Base-by-base conservation (phyloP, 192 early-diverging fungal genomes). In the Spinellus fusiger region DNA sequence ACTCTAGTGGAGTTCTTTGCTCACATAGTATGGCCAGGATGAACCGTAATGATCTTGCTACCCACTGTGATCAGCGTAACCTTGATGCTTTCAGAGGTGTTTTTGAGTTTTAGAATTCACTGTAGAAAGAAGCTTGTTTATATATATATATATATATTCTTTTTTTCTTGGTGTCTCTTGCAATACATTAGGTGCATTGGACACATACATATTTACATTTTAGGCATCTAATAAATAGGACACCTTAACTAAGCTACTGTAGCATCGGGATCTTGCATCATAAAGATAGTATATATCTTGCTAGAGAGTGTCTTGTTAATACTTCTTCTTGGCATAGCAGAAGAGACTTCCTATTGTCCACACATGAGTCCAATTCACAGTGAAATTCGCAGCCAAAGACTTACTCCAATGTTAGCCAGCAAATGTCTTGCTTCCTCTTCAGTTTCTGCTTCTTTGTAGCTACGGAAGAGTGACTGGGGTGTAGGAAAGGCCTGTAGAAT, bases 41-140 rank as follows among this genome's bases (percentile, higher is more conserved):
- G 64, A 82, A 89, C 26, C 79, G 89, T 49, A 78, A 83, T 20
- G 93, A 98, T 68, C 79, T 98, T 31, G 89, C 87, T 25, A 75
- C 82, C 8, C 88, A 91, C 1, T 92, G 87, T 62, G 90, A 94
- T 51, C 66, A 65, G 5, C 81, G 83, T 62, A 85, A 97, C 63
- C 63, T 98, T 59, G 77, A 83, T 37, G 84, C 85, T 1, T 97
- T 98, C 77, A 80, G 86, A 32, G 64, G 73, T 35, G 85, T 91
- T 55, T 97, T 95, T 74, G 93, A 91, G 49, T 95, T 97, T 73
- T 90, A 80, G 64, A 0, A 50, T 2, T 3, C 13, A 3, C 18
- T n/a, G n/a, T n/a, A n/a, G n/a, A n/a, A n/a, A n/a, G n/a, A n/a
- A n/a, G n/a, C n/a, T n/a, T n/a, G n/a, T n/a, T n/a, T n/a, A n/a